Conservation (phyloP, 164 flowering plant species). For the Warburgia ugandensis region DNA sequence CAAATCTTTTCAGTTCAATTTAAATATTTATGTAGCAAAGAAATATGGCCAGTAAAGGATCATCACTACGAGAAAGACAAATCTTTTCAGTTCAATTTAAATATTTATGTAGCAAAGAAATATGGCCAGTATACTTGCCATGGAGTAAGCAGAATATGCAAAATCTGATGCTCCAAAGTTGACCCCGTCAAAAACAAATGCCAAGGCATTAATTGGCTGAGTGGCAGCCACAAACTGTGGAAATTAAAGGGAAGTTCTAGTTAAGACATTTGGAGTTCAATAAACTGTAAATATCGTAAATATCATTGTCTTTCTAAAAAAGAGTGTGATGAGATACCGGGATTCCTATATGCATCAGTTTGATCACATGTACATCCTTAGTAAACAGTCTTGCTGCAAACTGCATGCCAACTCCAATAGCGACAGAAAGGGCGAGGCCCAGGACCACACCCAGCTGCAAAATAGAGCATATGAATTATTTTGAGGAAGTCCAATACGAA, state of each 20-base stretch:
- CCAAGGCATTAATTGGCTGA: slow-evolving; percentile 75
- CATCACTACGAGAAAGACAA: background rate
- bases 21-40: background rate
- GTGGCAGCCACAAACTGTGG: slow-evolving; percentile 76
- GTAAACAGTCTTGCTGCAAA: slow-evolving; percentile 67
- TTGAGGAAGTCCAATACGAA: background rate
- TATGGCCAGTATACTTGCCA: slow-evolving; percentile 41
- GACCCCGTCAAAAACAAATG: slow-evolving; percentile 81
- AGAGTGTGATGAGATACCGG: slow-evolving; percentile 45
- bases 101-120: too few species aligned
- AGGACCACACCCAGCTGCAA: slow-evolving; percentile 70
- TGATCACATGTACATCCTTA: slow-evolving; percentile 47
- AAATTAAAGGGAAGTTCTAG: slow-evolving; percentile 3
- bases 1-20: too few species aligned
- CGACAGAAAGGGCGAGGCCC: slow-evolving; percentile 47
- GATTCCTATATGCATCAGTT: slow-evolving; percentile 50
- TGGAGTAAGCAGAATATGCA: slow-evolving; percentile 67
- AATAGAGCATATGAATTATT: background rate
- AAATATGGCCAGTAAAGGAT: background rate
- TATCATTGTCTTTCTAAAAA: background rate
- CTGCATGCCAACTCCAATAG: slow-evolving; percentile 55
- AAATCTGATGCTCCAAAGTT: slow-evolving; percentile 94
- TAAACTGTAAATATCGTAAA: background rate
- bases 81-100: too few species aligned
- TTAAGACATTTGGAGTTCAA: background rate